Base-by-base conservation (phyloP, 75 land plant species). In the Isoetes taiwanensis region DNA sequence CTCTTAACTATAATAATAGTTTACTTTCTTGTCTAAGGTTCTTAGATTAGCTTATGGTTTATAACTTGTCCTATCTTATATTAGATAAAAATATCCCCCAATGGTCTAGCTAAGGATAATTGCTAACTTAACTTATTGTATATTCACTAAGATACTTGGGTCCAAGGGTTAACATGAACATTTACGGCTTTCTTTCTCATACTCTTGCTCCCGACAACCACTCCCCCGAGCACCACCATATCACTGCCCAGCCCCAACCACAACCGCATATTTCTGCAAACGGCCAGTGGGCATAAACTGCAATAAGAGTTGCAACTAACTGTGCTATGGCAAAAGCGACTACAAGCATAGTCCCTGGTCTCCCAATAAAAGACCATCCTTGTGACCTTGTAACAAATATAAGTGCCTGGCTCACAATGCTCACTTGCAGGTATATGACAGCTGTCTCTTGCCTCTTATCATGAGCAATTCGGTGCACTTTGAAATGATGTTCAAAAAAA, bases 171-270 rank as follows among this genome's bases (percentile, higher is more conserved):
- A n/a, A n/a, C n/a, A n/a, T n/a, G n/a, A n/a, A n/a, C n/a, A n/a
- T n/a, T n/a, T n/a, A n/a, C n/a, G n/a, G n/a, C n/a, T n/a, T n/a
- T n/a, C n/a, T n/a, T n/a, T n/a, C n/a, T n/a, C n/a, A n/a, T n/a
- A n/a, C n/a, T n/a, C n/a, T n/a, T n/a, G n/a, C n/a, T n/a, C n/a
- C n/a, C n/a, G n/a, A n/a, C n/a, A n/a, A n/a, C n/a, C n/a, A n/a
- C n/a, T n/a, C n/a, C n/a, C n/a, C n/a, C n/a, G n/a, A n/a, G n/a
- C n/a, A n/a, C 69, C 74, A 72, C 27, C 41, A 32, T 21, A 72
- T 35, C 10, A 57, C 58, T 2, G 74, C 69, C 74, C 74, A 72
- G 2, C 63, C 57, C 74, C 74, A 72, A n/a, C 69, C 74, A 41
- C 69, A 65, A n/a, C 74, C 69, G 31, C 54, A 27, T 9, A 72